phyloP scores from a whole-genome alignment of 345 rosid genomes.

The Nasturtium officinale region DNA sequence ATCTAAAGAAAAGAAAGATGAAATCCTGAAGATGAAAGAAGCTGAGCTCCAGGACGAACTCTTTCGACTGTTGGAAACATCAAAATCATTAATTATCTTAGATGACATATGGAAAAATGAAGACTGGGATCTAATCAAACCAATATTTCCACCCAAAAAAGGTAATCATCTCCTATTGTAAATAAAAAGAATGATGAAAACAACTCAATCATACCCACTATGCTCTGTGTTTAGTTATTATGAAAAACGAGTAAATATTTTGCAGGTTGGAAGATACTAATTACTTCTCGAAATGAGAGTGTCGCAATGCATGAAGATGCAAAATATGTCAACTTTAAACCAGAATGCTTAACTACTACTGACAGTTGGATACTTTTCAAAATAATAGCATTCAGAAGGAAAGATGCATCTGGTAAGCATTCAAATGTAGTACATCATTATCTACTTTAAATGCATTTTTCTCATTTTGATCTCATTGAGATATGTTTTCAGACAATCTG shows the following conservation, averaged over 20 bases:
- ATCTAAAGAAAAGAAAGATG: background rate
- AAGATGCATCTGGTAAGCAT: slow-evolving; percentile 21
- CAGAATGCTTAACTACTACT: background rate
- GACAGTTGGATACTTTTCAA: slow-evolving; percentile 44
- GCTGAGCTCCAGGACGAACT: background rate
- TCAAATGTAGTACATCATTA: too few relatives aligned
- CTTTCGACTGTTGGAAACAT: background rate
- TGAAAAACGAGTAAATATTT: too few relatives aligned
- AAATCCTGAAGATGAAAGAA: background rate
- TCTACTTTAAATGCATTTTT: too few relatives aligned
- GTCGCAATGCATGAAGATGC: slow-evolving; percentile 20
- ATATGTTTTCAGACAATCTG: too few relatives aligned
- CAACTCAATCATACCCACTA: too few relatives aligned
- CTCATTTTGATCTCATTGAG: background rate
- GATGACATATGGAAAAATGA: background rate
- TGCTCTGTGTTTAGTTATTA: too few relatives aligned
- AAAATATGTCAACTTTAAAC: slow-evolving; percentile 5
- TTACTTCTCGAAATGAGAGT: slow-evolving; percentile 44
- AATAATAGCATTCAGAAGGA: slow-evolving; percentile 21
- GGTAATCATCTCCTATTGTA: background rate
- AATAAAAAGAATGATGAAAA: too few relatives aligned
- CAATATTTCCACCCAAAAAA: background rate
- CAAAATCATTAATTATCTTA: background rate
- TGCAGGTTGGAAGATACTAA: slow-evolving; percentile 17
- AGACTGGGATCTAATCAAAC: background rate